Evolutionary conservation across 2,329 filamentous ascomycete species (phyloP).

Genomic region (Hypoxylon sp.): DNA sequence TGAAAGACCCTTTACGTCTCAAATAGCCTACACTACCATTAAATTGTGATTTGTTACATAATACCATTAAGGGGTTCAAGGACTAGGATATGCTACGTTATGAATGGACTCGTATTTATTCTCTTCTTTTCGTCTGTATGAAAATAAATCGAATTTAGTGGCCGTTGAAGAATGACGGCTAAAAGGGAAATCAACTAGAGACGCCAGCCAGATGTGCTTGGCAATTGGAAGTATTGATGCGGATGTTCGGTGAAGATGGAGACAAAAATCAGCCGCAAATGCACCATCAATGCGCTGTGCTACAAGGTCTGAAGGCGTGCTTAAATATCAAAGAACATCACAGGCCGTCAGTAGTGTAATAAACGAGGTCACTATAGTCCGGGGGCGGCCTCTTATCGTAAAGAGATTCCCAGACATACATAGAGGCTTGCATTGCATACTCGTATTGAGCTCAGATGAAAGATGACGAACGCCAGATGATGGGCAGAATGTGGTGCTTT

Average conservation of each 20-base stretch:
- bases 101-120: no score
- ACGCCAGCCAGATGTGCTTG: neutral
- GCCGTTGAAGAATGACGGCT: neutral
- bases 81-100: constrained; percentile 14
- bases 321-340: neutral
- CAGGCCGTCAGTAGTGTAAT: neutral
- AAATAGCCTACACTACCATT: constrained; percentile 21
- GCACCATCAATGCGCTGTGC: constrained; percentile 6
- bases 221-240: constrained; percentile 1
- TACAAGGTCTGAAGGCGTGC: neutral
- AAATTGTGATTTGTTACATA: constrained; percentile 24
- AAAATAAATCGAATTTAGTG: neutral
- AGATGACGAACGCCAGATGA: constrained; percentile 31
- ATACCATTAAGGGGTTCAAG: constrained; percentile 10
- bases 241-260: constrained; percentile 7
- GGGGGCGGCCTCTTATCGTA: constrained; percentile 16
- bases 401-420: constrained; percentile 1
- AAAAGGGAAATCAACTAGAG: neutral
- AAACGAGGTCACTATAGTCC: neutral
- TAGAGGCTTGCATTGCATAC: constrained; percentile 2
- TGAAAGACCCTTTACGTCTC: constrained; percentile 26
- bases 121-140: neutral
- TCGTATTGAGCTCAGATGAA: constrained; percentile 31
- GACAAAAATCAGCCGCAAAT: constrained; percentile 15
- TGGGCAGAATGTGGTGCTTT: constrained; percentile 23